phyloP scores from a whole-genome alignment of 257 asterid genomes.

The Primulina eburnea region DNA sequence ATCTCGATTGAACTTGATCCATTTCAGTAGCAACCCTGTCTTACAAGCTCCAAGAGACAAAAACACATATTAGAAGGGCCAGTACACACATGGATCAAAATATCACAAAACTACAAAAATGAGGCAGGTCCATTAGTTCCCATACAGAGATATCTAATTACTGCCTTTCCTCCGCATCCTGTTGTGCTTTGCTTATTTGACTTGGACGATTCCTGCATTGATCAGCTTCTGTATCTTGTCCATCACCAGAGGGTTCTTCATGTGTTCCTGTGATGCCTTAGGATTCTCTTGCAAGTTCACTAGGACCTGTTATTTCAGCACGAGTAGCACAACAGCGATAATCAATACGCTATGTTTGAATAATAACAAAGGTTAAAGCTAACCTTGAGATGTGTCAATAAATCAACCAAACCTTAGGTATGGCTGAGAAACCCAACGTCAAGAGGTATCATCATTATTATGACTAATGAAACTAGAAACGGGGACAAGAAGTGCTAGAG shows the following conservation, averaged over 20 bases:
- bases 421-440: not conserved
- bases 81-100: not conserved
- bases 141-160: not conserved
- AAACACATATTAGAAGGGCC: not conserved
- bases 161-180: not conserved
- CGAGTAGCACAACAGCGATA: not conserved
- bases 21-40: not conserved
- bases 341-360: not conserved
- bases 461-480: not conserved
- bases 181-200: conserved; percentile 31
- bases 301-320: conserved; percentile 47
- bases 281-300: conserved; percentile 82
- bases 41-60: not conserved
- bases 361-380: not conserved
- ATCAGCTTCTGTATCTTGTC: conserved; percentile 82
- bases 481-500: not conserved
- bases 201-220: conserved; percentile 84
- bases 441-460: not conserved
- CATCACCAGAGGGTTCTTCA: conserved; percentile 88
- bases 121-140: not conserved
- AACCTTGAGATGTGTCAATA: not conserved
- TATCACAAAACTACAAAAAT: not conserved
- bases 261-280: conserved; percentile 73
- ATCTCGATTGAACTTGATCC: not conserved
- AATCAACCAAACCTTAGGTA: not conserved